These are phyloP conservation scores for Alloteropsis semialata DNA, from an alignment of 176 grass and related monocot species.

Conservation along the genomic window DNA sequence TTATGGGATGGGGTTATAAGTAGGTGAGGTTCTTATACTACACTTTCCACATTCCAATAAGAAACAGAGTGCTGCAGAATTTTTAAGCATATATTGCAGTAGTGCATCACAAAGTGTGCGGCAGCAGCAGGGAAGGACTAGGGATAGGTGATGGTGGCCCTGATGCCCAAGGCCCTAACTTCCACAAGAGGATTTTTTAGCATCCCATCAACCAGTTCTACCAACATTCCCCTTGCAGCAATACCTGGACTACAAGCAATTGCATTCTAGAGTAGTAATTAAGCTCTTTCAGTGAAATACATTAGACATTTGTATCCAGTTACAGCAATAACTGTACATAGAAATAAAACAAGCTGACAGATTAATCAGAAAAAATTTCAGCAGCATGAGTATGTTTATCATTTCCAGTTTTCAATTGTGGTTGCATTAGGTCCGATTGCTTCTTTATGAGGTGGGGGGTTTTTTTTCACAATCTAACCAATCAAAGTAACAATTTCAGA, in stretches of 20 bases:
- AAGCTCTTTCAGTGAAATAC: not conserved
- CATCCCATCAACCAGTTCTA: not conserved
- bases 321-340: not conserved
- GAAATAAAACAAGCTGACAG: not conserved
- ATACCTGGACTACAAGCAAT: not conserved
- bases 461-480: too few relatives aligned
- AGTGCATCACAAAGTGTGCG: not conserved
- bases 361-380: not conserved
- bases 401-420: not conserved
- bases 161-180: not conserved
- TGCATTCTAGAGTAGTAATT: not conserved
- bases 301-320: not conserved
- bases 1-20: not conserved
- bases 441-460: not conserved
- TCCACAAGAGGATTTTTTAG: not conserved
- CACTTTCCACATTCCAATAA: not conserved
- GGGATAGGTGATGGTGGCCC: not conserved
- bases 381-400: not conserved
- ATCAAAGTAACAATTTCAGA: not conserved
- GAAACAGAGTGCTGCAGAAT: not conserved
- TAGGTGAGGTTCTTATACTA: not conserved
- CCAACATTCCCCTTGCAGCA: not conserved
- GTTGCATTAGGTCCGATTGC: not conserved
- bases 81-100: not conserved
- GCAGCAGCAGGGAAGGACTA: not conserved